Conservation (phyloP, 1,139 yeast genomes). For the Protomyces inouyei region DNA sequence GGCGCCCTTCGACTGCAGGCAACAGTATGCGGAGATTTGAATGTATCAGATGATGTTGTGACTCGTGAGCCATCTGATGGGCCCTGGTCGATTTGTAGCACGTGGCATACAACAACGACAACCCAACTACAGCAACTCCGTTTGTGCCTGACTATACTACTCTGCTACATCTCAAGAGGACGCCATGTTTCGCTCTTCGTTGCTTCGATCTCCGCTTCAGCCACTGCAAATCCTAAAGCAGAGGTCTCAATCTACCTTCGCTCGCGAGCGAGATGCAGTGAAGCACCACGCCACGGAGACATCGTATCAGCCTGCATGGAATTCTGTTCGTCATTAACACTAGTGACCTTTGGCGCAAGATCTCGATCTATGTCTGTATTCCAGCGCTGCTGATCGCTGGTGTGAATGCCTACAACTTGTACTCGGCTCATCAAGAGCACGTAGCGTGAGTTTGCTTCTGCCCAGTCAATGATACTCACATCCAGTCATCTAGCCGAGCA, state of each 20-base stretch:
- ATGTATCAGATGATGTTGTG: too few species aligned
- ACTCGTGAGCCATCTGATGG: too few species aligned
- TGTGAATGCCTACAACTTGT: constrained; percentile 73
- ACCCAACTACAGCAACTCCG: too few species aligned
- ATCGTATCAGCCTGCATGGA: background rate
- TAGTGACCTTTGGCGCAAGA: constrained; percentile 64
- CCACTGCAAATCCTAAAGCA: background rate
- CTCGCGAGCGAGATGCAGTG: constrained; percentile 16
- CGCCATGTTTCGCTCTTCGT: too few species aligned
- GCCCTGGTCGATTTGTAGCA: too few species aligned
- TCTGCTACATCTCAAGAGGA: too few species aligned
- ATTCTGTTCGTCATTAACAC: background rate
- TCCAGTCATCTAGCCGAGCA: constrained; percentile 38
- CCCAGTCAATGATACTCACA: background rate
- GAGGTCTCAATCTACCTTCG: constrained; percentile 12
- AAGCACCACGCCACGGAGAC: constrained; percentile 22
- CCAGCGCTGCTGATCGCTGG: constrained; percentile 76
- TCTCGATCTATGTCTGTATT: constrained; percentile 70
- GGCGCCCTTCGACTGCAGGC: too few species aligned
- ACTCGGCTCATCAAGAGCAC: constrained; percentile 83
- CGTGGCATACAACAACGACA: too few species aligned
- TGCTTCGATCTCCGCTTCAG: too few species aligned
- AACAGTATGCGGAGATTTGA: too few species aligned
- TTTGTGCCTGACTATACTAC: too few species aligned
- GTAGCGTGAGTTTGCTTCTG: constrained; percentile 65